Evolutionary conservation across 75 land plant genomes (phyloP), one percentile per base, ranked within the genome.

Genomic region (Selaginella moellendorffii): DNA sequence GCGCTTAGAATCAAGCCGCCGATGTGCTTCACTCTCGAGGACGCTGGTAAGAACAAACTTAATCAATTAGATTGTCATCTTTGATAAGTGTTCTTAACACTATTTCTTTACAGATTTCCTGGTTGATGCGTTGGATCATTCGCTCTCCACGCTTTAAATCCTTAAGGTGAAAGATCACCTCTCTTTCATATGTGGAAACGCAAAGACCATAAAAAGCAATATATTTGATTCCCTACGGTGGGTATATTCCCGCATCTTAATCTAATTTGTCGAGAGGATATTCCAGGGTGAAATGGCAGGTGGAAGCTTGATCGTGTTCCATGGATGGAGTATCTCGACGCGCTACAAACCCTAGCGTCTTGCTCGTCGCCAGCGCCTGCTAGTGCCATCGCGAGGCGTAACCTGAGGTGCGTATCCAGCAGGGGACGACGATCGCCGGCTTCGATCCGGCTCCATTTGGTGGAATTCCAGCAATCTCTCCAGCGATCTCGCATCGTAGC

Each of bases 1-100:
- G 96, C 88, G 18, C 88, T 93, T 67, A 85, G 98, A 89, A 80
- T 93, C 54, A 88, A 85, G 26, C 98, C 98, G 64, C 98, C 98
- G 0, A 85, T 93, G 69, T 93, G 98, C 77, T 83, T 93, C 79
- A 83, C 84, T 1, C 83, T 81, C 73, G 81, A 85, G 58, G 98
- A 93, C 82, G 81, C 98, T 26, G 98, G 98, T 89, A 52, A 27
- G 59, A 19, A 56, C 5, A 2, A 19, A 56, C 8, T 56, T 56
- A 25, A 19, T 56, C n/a, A n/a, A 56, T 56, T 56, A 56, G n/a
- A 21, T n/a, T 56, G 59, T 10, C 51, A 56, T 21, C 5, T 56
- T 56, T 56, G n/a, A 56, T 9, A 8, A 25, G 24, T 56, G 8
- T 21, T 8, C 5, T 9, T 19, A 25, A 8, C 8, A 56, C 5